Base-by-base conservation (phyloP, 192 early-diverging fungal genomes). In the Backusella parvicylindrica region DNA sequence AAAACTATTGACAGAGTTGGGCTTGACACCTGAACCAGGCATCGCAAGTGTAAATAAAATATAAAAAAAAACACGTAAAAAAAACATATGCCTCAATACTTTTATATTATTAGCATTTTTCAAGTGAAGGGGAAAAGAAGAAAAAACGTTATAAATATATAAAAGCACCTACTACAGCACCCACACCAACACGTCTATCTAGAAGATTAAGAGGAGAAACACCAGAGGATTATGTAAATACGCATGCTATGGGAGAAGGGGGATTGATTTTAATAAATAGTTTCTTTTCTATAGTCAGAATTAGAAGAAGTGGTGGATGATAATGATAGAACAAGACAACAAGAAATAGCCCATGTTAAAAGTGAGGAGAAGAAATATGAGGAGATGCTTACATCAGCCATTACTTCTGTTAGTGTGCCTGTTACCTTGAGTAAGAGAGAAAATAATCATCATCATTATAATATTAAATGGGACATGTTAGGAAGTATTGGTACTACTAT, bases 401-500 rank as follows among this genome's bases (percentile, higher is more conserved):
- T 60, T 13, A 5, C 2, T 23, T 60, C 53, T 11, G 3, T 60
- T 12, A 28, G 38, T 47, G 75, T 66, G 1, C 84, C 86, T 4
- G 66, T 85, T 8, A 87, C 84, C 5, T 68, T 86, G 47, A 78
- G 85, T 81, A 79, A 80, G 75, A 26, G 1, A 60, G 3, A 26
- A 8, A 56, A 26, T 26, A 28, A 3, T 26, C 2, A 37, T 37
- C 2, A 26, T 8, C 6, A 50, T n/a, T 4, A 43, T 47, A 13
- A 15, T 16, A 75, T 1, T 4, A 41, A n/a, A 40, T n/a, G 36
- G 7, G 40, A n/a, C n/a, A n/a, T n/a, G n/a, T n/a, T 76, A 83
- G 84, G 78, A 13, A 84, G 83, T 49, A 87, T 87, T 36, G 81
- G 81, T 11, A 87, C 86, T 0, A 87, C 86, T 6, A 84, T 87